Evolutionary conservation across 2,329 filamentous ascomycete species (phyloP).

Genomic region (Penicillium sp.): DNA sequence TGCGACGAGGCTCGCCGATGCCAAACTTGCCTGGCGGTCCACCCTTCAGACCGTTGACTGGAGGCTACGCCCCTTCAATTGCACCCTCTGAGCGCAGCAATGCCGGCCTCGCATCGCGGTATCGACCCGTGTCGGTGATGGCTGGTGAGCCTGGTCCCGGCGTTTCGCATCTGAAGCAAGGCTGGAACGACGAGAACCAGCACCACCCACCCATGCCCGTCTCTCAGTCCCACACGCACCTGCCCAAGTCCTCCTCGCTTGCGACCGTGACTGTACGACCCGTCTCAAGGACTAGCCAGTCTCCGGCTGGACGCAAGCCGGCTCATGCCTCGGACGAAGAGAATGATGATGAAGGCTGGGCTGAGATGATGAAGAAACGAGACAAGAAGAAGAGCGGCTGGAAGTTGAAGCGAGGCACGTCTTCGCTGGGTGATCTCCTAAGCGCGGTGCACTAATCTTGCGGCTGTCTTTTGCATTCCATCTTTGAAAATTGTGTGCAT

Average conservation of each 20-base stretch:
- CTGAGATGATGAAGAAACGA: constrained; percentile 53
- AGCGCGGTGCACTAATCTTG: constrained; percentile 36
- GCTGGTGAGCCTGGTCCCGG: constrained; percentile 40
- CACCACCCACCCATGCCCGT: constrained; percentile 23
- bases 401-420: constrained; percentile 46
- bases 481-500: constrained; percentile 13
- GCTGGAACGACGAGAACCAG: constrained; percentile 41
- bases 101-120: constrained; percentile 83
- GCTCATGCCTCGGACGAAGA: constrained; percentile 43
- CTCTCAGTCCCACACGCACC: constrained; percentile 24
- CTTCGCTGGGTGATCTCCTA: constrained; percentile 39
- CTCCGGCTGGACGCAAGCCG: constrained; percentile 16
- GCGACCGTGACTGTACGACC: constrained; percentile 34
- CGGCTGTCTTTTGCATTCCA: not conserved
- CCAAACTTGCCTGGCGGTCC: constrained; percentile 32
- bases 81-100: constrained; percentile 96
- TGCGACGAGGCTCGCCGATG: constrained; percentile 39
- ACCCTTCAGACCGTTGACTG: constrained; percentile 26
- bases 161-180: constrained; percentile 35
- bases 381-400: constrained; percentile 52
- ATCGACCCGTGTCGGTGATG: constrained; percentile 80
- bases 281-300: constrained; percentile 26
- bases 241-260: constrained; percentile 31
- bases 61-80: constrained; percentile 80
- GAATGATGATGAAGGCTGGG: constrained; percentile 53